A percentile compares a stretch with the other conserved stretches of the same genome.
Conservation (phyloP, 2,329 filamentous ascomycete genomes). For the Cytospora piceicola region DNA sequence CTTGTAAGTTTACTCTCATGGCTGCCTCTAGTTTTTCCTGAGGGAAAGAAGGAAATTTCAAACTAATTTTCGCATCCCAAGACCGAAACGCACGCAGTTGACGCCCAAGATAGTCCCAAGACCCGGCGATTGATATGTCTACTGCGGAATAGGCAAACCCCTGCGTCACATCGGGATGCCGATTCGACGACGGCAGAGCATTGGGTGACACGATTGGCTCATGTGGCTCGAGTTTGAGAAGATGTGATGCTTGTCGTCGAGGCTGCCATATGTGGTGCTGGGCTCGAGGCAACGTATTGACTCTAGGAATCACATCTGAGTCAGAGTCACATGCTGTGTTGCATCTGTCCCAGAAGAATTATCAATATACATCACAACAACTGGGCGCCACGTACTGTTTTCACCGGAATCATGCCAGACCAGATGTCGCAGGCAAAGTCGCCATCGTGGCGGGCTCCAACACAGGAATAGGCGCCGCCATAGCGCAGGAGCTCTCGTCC, state of each 20-base stretch:
- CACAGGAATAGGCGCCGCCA: slow-evolving; percentile 51
- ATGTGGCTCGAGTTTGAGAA: not conserved
- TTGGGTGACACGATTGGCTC: not conserved
- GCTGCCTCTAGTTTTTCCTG: not conserved
- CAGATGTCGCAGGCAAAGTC: slow-evolving; percentile 46
- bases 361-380: not conserved
- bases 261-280: too few relatives aligned
- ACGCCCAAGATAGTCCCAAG: not conserved
- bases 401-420: slow-evolving; percentile 19
- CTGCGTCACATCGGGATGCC: slow-evolving; percentile 15
- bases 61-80: not conserved
- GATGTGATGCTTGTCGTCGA: too few relatives aligned
- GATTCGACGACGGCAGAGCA: not conserved
- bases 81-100: not conserved
- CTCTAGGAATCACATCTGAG: too few relatives aligned
- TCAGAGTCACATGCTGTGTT: too few relatives aligned
- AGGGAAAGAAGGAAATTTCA: not conserved
- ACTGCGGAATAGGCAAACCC: not conserved
- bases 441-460: slow-evolving; percentile 54
- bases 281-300: too few relatives aligned
- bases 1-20: not conserved
- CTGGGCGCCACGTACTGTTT: too few relatives aligned
- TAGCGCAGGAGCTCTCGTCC: slow-evolving; percentile 48
- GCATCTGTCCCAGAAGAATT: not conserved
- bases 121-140: not conserved